Conservation (phyloP, 176 grass and related monocot species). For the Elymus sibiricus region DNA sequence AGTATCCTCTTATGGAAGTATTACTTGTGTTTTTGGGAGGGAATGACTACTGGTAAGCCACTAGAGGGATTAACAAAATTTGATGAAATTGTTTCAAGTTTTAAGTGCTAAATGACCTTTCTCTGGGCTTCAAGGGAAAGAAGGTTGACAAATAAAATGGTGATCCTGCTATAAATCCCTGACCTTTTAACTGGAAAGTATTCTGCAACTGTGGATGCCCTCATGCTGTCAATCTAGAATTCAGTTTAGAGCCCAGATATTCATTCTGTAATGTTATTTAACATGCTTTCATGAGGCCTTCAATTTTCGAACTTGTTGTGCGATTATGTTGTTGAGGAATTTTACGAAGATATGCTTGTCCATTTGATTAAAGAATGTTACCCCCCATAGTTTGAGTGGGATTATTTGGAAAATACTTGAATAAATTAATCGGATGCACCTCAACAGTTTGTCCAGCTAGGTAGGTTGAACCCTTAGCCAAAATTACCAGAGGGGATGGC, state of each 20-base stretch:
- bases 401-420: too few species aligned
- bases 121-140: slow-evolving; percentile 60
- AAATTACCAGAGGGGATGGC: background rate
- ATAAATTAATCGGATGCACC: too few species aligned
- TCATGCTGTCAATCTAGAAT: background rate
- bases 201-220: background rate
- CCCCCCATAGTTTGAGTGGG: too few species aligned
- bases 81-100: slow-evolving; percentile 1
- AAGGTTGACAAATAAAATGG: background rate
- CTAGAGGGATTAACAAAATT: background rate
- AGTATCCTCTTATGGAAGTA: too few species aligned
- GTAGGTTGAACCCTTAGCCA: background rate
- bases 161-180: background rate
- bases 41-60: too few species aligned
- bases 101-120: slow-evolving; percentile 3
- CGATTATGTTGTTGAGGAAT: background rate
- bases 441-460: too few species aligned
- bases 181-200: background rate
- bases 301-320: background rate
- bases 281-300: background rate
- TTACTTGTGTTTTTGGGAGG: too few species aligned
- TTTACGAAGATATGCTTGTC: background rate
- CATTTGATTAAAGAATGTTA: background rate
- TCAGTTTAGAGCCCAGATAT: background rate
- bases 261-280: background rate